Evolutionary conservation across 2,329 filamentous ascomycete species (phyloP).

Genomic region (Fusarium sambucinum): DNA sequence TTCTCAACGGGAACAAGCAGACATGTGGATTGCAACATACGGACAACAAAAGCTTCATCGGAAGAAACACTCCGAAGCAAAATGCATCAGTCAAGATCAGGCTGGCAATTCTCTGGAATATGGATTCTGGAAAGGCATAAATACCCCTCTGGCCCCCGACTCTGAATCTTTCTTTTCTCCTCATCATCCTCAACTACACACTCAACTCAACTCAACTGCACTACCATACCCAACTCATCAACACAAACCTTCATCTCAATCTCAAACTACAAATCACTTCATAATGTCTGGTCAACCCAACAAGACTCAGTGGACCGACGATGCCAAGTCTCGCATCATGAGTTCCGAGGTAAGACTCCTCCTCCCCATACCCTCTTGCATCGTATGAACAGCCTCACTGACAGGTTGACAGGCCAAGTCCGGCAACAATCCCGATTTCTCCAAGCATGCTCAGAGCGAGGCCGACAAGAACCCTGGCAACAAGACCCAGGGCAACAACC

Average conservation of each 20-base stretch:
- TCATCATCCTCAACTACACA: conserved; percentile 4
- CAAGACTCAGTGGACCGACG: conserved; percentile 13
- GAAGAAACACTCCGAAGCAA: conserved; percentile 2
- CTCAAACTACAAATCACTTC: neutral
- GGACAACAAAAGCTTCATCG: neutral
- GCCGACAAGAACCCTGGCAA: neutral
- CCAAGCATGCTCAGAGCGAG: conserved; percentile 12
- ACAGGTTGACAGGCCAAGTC: conserved; percentile 13
- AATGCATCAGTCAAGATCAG: neutral
- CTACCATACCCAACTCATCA: neutral
- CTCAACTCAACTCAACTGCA: conserved; percentile 1
- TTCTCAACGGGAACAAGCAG: neutral
- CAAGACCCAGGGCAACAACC: neutral
- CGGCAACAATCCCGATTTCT: conserved; percentile 15
- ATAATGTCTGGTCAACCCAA: conserved; percentile 18
- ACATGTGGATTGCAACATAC: neutral
- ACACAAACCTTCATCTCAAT: neutral
- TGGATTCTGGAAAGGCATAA: conserved; percentile 17
- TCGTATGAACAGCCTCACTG: neutral
- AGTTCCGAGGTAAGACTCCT: neutral
- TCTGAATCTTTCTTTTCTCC: neutral
- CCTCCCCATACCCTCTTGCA: too few relatives aligned
- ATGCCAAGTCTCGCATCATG: conserved; percentile 21
- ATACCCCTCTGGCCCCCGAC: neutral
- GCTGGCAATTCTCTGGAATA: neutral